Evolutionary conservation across 768 basidiomycete genomes (phyloP).

Genomic region (Aureoboletus auriporus): DNA sequence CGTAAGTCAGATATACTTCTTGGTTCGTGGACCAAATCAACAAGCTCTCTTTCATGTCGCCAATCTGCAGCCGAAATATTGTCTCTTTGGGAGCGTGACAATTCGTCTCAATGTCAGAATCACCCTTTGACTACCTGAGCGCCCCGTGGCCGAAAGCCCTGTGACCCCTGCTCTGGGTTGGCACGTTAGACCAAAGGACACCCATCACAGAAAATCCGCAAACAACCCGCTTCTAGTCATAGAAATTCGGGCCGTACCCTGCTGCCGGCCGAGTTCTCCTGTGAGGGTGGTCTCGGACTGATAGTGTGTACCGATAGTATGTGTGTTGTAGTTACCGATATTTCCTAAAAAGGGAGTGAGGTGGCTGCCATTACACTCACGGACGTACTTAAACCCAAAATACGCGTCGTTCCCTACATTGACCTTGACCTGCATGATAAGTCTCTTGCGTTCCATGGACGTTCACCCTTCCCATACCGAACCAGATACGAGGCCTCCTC

Average conservation of each 20-base stretch:
- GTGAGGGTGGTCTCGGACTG: constrained; percentile 2
- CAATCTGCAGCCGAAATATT: constrained; percentile 25
- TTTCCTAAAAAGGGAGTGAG: constrained; percentile 21
- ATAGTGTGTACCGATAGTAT: background rate
- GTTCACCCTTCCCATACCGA: background rate
- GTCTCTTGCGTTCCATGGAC: constrained; percentile 16
- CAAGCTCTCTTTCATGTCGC: constrained; percentile 7
- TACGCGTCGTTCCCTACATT: constrained; percentile 11
- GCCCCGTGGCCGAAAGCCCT: constrained; percentile 58
- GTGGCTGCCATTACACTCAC: constrained; percentile 20
- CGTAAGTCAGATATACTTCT: too few species aligned
- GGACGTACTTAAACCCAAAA: constrained; percentile 20
- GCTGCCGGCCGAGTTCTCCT: constrained; percentile 35
- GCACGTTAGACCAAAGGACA: constrained; percentile 44
- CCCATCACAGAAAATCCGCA: constrained; percentile 44
- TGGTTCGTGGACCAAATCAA: constrained; percentile 75
- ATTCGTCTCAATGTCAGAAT: constrained; percentile 60
- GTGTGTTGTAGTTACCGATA: constrained; percentile 7
- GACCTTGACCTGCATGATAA: constrained; percentile 18
- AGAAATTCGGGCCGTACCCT: constrained; percentile 43
- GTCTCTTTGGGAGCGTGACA: constrained; percentile 58
- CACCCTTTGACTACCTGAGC: constrained; percentile 58
- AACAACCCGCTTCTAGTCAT: constrained; percentile 45
- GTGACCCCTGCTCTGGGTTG: constrained; percentile 6
- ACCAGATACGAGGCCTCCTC: constrained; percentile 1